Evolutionary conservation across 1,139 yeast genomes (phyloP), one percentile per base, ranked within the genome.

Genomic region (Yamadazyma friedrichii): DNA sequence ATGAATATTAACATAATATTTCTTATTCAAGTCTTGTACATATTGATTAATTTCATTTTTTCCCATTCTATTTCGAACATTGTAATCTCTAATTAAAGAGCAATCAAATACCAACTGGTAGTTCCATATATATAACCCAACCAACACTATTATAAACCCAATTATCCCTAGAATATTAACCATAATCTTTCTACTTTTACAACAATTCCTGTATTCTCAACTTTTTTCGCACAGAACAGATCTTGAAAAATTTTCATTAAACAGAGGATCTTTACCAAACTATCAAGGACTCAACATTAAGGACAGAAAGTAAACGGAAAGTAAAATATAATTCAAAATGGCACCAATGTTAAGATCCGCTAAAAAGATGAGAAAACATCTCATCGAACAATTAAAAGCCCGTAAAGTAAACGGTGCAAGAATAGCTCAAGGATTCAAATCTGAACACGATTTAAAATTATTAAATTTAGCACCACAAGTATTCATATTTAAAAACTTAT

Each of bases 401-500:
- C 66, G 78, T 40, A 65, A 65, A 53, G 60, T 71, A 38, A 55
- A 65, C 42, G 78, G 78, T 4, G 71, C 77, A 13, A 61, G 78
- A 42, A 57, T 72, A 25, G 77, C 78, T 15, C 58, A 69, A 48
- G 74, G 71, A 3, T 33, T 26, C 12, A 70, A 70, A 52, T 53
- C 67, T 3, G 55, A 56, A 26, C 48, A 54, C 34, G 74, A 67
- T 13, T 62, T 72, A 38, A 42, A 46, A 15, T 42, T 47, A 6
- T 52, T 66, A 39, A 45, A 55, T 24, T 77, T 78, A 59, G 95
- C 91, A 3, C 96, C 97, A 9, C 88, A 84, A 55, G 85, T 91
- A 20, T 88, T 76, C 58, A 64, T 88, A 39, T 91, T 86, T 69
- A 80, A 94, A 58, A 89, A 91, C 68, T 66, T 88, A 42, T 94